Base-by-base conservation (phyloP, 2,329 filamentous ascomycete genomes). In the Fusarium buharicum region DNA sequence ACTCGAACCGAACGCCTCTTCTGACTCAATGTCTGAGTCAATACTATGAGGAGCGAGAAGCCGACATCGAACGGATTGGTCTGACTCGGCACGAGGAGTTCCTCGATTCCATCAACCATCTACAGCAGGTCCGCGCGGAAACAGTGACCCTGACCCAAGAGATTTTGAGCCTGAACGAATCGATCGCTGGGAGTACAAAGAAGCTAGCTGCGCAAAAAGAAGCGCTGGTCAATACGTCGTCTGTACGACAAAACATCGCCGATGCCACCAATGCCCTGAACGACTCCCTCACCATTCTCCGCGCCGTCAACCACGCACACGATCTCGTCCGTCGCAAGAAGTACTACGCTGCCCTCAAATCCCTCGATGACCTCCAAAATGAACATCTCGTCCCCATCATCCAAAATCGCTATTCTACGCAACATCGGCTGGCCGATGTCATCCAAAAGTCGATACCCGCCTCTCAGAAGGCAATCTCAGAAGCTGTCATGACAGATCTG, bases 51-150 rank as follows among this genome's bases (percentile, higher is more conserved):
- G 91, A 95, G 41, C 89, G 93, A 59, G 95, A 99, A 75, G 78
- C 86, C 13, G 93, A 98, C 70, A 98, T 99, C 65, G 95, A 99
- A 78, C 87, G 87, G 18, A 96, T 98, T 69, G 97, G 95, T 69
- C 88, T 97, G 70, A 94, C 91, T 11, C 97, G 97, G 71, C 95
- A 99, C 72, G 94, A 98, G 73, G 95, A 97, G 72, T 99, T 99
- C 72, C 89, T 98, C 30, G 87, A 86, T 64, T 97, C 94, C 0
- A 93, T 99, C 67, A 96, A 95, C 71, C 92, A 96, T 73, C 85
- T 99, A n/a, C 90, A 98, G 68, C 86, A 87, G 56, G 93, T 98
- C 47, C 90, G 94, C 50, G 92, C 97, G 75, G 93, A 92, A 36
- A 98, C 94, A 1, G 92, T 97, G 36, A 84, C 86, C 40, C 81